Evolutionary conservation across 2,329 filamentous ascomycete species (phyloP), one percentile per base, ranked within the genome.

Genomic region (Geoglossum cookeanum): DNA sequence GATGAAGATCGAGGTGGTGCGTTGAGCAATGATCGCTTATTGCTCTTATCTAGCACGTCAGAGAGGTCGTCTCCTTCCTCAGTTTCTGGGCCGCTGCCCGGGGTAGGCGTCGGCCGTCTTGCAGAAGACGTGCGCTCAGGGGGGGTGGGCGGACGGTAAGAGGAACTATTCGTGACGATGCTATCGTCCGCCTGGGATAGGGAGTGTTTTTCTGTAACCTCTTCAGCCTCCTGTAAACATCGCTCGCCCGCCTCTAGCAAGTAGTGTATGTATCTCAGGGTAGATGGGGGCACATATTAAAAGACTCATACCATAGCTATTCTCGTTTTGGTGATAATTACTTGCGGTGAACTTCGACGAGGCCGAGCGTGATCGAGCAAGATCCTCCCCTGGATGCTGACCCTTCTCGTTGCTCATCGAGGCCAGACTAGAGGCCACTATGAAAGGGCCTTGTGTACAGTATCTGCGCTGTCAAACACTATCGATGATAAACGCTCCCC

Each of bases 1-100:
- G 58, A 59, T 27, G 55, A 58, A 30, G 56, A 55, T 3, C 56
- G 56, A 2, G 56, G 58, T 27, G 58, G 58, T 9, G 58, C 55
- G 33, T 33, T 48, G 29, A 59, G 49, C 9, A 58, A 39, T 3
- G 58, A 58, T 27, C 49, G 57, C 27, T 59, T 58, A 35, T 56
- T 37, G 22, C 55, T 39, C n/a, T 39, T 51, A 8, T 13, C 44
- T 3, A 45, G 22, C 17, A 37, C 55, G 15, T 48, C 27, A 11
- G 33, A 53, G 15, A 35, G 33, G 49, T 35, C 49, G 32, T 53
- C 49, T n/a, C 13, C 44, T n/a, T 44, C 37, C 29, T 44, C 17
- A 11, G 54, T 45, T 8, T 15, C 39, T 39, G 22, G 27, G 7
- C 9, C 29, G 15, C 33, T 37, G 22, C 35, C 54, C 9, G 37